Conservation (phyloP, 2,329 filamentous ascomycete species). For the Ascochyta viciae-villosae region DNA sequence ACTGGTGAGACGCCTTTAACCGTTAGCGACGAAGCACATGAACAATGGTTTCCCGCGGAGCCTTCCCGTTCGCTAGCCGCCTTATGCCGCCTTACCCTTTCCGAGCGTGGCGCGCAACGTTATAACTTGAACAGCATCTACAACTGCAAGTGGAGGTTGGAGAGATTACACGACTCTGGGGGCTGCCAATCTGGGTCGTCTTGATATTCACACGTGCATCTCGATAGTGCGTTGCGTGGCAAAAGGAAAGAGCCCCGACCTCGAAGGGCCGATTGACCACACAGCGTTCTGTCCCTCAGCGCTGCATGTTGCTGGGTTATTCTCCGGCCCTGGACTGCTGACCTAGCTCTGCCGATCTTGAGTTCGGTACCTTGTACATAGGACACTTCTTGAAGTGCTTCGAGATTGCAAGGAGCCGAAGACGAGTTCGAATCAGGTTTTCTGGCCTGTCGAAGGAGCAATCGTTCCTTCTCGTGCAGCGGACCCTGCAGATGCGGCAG, state of each 20-base stretch:
- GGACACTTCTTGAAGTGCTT: not conserved
- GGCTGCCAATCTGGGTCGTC: not conserved
- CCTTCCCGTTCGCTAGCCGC: conserved; percentile 1
- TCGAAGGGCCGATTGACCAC: not conserved
- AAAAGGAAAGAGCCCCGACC: conserved; percentile 5
- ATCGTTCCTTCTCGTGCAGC: not conserved
- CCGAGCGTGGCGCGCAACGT: conserved; percentile 1
- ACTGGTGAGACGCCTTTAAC: conserved; percentile 8
- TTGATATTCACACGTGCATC: not conserved
- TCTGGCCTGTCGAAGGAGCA: not conserved
- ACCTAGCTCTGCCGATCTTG: not conserved
- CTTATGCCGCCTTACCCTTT: not conserved
- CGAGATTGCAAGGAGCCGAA: not conserved
- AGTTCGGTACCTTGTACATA: not conserved
- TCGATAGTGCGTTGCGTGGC: not conserved
- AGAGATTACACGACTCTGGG: not conserved
- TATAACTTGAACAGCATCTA: not conserved
- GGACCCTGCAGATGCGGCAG: not conserved
- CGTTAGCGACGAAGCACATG: conserved; percentile 9
- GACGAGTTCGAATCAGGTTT: not conserved
- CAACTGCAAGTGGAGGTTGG: not conserved
- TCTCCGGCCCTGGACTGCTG: not conserved
- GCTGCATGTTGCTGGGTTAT: not conserved
- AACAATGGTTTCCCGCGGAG: conserved; percentile 7
- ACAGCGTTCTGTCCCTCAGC: not conserved